A percentile compares a stretch with the other conserved stretches of the same genome.
phyloP scores from a whole-genome alignment of 2,329 filamentous ascomycete species.

The Lachnellula cervina region DNA sequence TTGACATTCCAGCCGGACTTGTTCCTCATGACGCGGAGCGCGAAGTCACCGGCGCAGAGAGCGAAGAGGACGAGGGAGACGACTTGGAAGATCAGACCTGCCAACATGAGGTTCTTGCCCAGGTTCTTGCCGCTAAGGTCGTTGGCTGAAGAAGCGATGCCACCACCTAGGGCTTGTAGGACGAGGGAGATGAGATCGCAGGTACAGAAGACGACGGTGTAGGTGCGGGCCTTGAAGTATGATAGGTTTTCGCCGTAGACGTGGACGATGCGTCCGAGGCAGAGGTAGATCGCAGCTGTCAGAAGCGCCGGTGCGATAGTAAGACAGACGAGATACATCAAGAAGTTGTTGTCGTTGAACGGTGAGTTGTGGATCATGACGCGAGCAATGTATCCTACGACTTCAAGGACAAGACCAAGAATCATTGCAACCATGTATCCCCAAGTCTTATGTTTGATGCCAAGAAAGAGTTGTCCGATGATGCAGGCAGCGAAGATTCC shows the following conservation, averaged over 20 bases:
- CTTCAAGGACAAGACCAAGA: conserved; percentile 45
- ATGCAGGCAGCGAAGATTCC: conserved; percentile 43
- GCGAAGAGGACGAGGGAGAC: conserved; percentile 31
- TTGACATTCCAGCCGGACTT: conserved; percentile 14
- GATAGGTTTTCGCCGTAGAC: conserved; percentile 47
- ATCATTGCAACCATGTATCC: conserved; percentile 47
- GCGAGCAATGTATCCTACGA: conserved; percentile 50
- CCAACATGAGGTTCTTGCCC: conserved; percentile 35
- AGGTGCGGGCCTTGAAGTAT: conserved; percentile 42
- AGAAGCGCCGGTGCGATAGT: conserved; percentile 42
- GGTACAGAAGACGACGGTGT: conserved; percentile 44
- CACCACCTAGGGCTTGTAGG: conserved; percentile 54
- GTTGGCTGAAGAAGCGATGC: conserved; percentile 46
- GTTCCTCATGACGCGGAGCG: conserved; percentile 9
- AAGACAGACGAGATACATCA: conserved; percentile 55
- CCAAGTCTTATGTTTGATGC: conserved; percentile 50
- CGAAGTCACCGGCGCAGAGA: conserved; percentile 15
- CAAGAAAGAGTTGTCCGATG: conserved; percentile 41
- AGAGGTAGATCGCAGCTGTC: conserved; percentile 58
- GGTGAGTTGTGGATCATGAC: conserved; percentile 48
- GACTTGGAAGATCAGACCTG: conserved; percentile 38
- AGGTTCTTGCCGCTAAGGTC: conserved; percentile 16
- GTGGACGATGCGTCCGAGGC: conserved; percentile 52
- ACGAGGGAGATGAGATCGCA: conserved; percentile 54
- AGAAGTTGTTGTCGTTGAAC: conserved; percentile 49